Evolutionary conservation across 495 filamentous ascomycete species (phyloP).

Genomic region (Aspergillus wentii): DNA sequence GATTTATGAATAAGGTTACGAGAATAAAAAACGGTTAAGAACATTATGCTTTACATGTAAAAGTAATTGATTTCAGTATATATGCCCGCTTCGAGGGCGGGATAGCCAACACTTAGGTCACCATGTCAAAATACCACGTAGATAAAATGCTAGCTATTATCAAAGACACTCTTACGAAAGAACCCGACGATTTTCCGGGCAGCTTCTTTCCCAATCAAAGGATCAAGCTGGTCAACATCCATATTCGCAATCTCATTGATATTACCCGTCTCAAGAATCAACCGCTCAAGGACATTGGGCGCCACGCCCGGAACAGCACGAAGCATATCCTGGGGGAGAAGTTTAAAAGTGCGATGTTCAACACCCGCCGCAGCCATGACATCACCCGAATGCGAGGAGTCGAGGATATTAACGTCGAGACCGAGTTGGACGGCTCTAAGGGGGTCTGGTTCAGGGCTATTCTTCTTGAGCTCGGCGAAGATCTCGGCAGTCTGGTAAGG

Average conservation of each 20-base stretch:
- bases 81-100: neutral
- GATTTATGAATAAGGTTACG: slow-evolving; percentile 40
- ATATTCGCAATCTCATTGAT: slow-evolving; percentile 85
- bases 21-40: too few relatives aligned
- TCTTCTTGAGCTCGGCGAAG: slow-evolving; percentile 86
- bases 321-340: slow-evolving; percentile 81
- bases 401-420: slow-evolving; percentile 55
- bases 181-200: slow-evolving; percentile 75
- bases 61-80: neutral
- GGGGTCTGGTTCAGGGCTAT: slow-evolving; percentile 85
- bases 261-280: slow-evolving; percentile 70
- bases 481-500: slow-evolving; percentile 98
- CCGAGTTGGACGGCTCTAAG: slow-evolving; percentile 79
- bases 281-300: slow-evolving; percentile 61
- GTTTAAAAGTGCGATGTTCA: slow-evolving; percentile 54
- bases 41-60: too few relatives aligned
- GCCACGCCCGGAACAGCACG: slow-evolving; percentile 81
- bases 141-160: slow-evolving; percentile 23
- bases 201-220: slow-evolving; percentile 73
- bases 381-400: slow-evolving; percentile 52
- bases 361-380: slow-evolving; percentile 52
- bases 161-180: slow-evolving; percentile 78
- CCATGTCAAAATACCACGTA: slow-evolving; percentile 15
- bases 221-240: slow-evolving; percentile 63
- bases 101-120: neutral